Evolutionary conservation across 768 basidiomycete species (phyloP), one percentile per base, ranked within the genome.

Genomic region (Austroboletus eburneus): DNA sequence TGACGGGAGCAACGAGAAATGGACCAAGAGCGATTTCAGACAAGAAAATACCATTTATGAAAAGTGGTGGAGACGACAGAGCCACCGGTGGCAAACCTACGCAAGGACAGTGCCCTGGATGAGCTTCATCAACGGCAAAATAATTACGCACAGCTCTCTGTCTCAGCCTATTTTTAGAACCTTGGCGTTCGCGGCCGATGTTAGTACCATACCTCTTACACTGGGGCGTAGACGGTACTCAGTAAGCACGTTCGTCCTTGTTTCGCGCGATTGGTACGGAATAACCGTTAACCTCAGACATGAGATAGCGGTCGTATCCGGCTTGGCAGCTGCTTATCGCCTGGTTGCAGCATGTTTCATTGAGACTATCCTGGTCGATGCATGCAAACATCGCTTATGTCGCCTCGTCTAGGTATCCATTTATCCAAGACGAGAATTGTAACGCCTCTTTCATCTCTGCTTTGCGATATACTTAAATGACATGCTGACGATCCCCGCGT

Each of bases 171-270:
- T 32, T 32, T 32, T 32, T 14, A 13, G 13, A 32, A 14, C 13
- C 7, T 32, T 4, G 12, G 13, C 14, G 30, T 14, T 14, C 30
- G 14, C 14, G 30, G 13, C 30, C 4, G 30, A 32, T 7, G 30
- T 24, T 12, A 51, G 41, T 9, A 39, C 13, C 39, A 40, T 18
- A 43, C 27, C 13, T 39, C 17, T 16, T 48, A 47, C 10, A 37
- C 50, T 1, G 40, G 45, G 6, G 46, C 42, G 9, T 48, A 33
- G 42, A 35, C 42, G 3, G 24, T 43, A 7, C 24, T 48, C n/a
- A 43, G 50, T 43, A 7, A 1, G 36, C 17, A 14, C 21, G 5
- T 24, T 6, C 12, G 4, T 22, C 2, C 21, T 21, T 42, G 30
- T 13, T 13, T 12, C 30, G 18, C 23, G 9, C 24, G 14, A 13